Percentiles rank a stretch among this genome's conserved stretches.
Conservation (phyloP, 139 green algal genomes). For the Chlorella sp. region DNA sequence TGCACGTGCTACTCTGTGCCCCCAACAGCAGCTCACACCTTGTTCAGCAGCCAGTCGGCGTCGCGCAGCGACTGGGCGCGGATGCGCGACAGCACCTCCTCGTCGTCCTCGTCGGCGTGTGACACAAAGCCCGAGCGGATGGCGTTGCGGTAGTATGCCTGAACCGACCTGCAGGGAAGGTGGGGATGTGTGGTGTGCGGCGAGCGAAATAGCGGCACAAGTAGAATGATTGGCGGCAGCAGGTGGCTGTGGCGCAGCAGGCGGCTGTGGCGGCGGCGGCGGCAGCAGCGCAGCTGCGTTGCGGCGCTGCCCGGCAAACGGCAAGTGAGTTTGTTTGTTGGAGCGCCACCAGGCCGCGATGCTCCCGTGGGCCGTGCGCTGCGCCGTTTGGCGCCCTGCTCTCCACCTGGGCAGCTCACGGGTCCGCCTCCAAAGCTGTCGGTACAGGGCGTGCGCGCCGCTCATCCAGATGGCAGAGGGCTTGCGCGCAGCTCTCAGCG, state of each 20-base stretch:
- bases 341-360: too few relatives aligned
- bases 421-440: neutral
- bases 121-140: slow-evolving; percentile 28
- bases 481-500: too few relatives aligned
- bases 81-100: slow-evolving; percentile 17
- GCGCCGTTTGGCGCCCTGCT: neutral
- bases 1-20: too few relatives aligned
- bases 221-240: neutral
- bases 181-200: too few relatives aligned
- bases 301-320: too few relatives aligned
- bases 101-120: slow-evolving; percentile 28
- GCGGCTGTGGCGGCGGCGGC: neutral
- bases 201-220: neutral
- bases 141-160: slow-evolving; percentile 6
- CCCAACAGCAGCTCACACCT: slow-evolving; percentile 10
- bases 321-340: neutral
- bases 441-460: neutral
- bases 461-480: too few relatives aligned
- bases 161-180: neutral
- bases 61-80: neutral
- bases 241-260: neutral
- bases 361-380: too few relatives aligned
- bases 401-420: neutral
- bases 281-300: neutral
- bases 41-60: slow-evolving; percentile 31